A percentile compares a stretch with the other conserved stretches of the same genome.
Conservation (phyloP, 78 protist species). For the Polysphondylium violaceum region DNA sequence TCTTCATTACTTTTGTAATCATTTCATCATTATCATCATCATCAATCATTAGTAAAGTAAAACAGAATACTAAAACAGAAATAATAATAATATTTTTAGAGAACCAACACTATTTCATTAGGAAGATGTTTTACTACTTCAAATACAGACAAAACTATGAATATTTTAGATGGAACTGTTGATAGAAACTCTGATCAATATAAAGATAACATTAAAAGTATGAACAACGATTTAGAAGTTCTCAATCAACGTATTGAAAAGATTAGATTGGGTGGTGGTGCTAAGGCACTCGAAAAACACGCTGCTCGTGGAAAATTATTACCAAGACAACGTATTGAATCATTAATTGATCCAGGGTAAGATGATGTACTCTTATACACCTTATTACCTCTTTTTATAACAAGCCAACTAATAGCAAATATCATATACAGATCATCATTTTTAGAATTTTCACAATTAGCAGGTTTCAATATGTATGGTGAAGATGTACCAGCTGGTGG, state of each 20-base stretch:
- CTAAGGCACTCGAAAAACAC: constrained; percentile 76
- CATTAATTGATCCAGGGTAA: constrained; percentile 93
- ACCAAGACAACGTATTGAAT: constrained; percentile 91
- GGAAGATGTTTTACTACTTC: neutral
- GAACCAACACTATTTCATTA: neutral
- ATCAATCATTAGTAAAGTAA: too few relatives aligned
- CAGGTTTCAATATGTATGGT: constrained; percentile 92
- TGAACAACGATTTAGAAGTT: constrained; percentile 37
- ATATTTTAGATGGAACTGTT: constrained; percentile 75
- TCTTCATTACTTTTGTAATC: too few relatives aligned
- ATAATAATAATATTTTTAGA: too few relatives aligned
- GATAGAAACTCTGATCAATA: constrained; percentile 69
- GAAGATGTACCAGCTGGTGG: constrained; percentile 95
- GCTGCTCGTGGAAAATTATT: constrained; percentile 89
- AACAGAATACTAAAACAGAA: too few relatives aligned
- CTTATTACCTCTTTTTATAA: too few relatives aligned
- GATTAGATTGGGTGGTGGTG: constrained; percentile 88
- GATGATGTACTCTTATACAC: too few relatives aligned
- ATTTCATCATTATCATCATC: too few relatives aligned
- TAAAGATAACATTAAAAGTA: constrained; percentile 43
- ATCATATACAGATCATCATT: too few relatives aligned
- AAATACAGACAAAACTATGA: constrained; percentile 38
- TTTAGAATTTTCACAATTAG: constrained; percentile 95
- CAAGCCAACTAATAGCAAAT: too few relatives aligned
- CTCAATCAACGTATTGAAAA: constrained; percentile 47